Evolutionary conservation across 1,139 yeast species (phyloP).

Genomic region (Saccharomyces hybrid): DNA sequence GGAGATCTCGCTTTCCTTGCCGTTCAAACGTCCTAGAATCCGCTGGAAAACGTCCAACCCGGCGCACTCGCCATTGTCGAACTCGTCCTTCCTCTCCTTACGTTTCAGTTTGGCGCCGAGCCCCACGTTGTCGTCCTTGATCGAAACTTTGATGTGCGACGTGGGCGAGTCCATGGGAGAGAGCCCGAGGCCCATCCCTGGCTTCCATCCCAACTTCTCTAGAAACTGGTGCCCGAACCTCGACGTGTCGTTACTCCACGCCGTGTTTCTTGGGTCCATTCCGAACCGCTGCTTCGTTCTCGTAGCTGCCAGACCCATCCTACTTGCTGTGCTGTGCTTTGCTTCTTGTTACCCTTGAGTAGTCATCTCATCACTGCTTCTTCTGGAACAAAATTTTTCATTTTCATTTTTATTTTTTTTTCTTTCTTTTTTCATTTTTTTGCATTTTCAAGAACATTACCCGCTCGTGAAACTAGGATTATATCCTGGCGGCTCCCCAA

Average conservation of each 20-base stretch:
- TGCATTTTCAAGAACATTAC: too few species aligned
- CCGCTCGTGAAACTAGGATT: too few species aligned
- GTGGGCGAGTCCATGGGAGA: conserved; percentile 54
- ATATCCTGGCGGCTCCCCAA: too few species aligned
- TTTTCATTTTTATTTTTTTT: not conserved
- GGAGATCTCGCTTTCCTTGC: conserved; percentile 53
- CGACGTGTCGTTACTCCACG: conserved; percentile 82
- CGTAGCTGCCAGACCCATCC: conserved; percentile 82
- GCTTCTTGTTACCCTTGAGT: too few species aligned
- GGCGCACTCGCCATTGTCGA: conserved; percentile 75
- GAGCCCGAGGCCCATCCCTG: conserved; percentile 82
- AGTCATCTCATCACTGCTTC: conserved; percentile 2
- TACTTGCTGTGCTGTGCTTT: not conserved
- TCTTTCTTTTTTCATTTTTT: not conserved
- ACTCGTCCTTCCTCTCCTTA: conserved; percentile 49
- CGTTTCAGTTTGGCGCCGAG: conserved; percentile 72
- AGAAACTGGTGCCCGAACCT: conserved; percentile 86
- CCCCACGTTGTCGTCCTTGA: conserved; percentile 78
- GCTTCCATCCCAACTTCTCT: conserved; percentile 80
- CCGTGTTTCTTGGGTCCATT: conserved; percentile 84
- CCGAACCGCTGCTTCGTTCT: conserved; percentile 83
- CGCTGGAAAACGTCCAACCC: conserved; percentile 92
- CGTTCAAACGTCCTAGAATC: conserved; percentile 77
- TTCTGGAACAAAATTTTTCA: not conserved
- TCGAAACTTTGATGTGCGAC: conserved; percentile 70